These are phyloP conservation scores for Postia placenta DNA, from an alignment of 768 basidiomycete genomes.

Conservation along the genomic window DNA sequence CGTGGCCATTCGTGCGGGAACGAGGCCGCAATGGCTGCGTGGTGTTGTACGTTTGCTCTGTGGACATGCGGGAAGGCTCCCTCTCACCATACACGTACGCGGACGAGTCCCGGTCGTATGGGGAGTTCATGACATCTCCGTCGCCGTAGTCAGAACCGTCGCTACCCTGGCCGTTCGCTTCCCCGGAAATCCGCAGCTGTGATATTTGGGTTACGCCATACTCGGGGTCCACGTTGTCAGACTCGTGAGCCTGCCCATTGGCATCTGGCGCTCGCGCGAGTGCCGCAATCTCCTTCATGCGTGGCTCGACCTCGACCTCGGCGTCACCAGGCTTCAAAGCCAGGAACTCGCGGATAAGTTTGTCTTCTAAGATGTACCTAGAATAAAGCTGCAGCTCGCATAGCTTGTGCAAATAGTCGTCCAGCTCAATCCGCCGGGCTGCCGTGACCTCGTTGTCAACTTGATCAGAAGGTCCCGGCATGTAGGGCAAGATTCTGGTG, in stretches of 20 bases:
- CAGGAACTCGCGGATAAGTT: constrained; percentile 78
- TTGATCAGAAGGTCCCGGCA: constrained; percentile 88
- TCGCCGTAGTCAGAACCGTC: constrained; percentile 54
- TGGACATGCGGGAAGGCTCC: not conserved
- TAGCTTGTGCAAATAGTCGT: constrained; percentile 80
- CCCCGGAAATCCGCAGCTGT: constrained; percentile 40
- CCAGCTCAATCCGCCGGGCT: constrained; percentile 73
- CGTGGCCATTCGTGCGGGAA: constrained; percentile 8
- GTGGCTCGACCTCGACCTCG: constrained; percentile 58
- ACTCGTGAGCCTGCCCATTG: constrained; percentile 5
- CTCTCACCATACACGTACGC: constrained; percentile 9
- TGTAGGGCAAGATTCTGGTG: constrained; percentile 83
- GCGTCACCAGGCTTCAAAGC: constrained; percentile 83
- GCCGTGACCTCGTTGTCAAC: constrained; percentile 84
- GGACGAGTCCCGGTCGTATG: constrained; percentile 12
- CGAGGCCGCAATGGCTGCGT: constrained; percentile 7
- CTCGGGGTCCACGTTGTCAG: constrained; percentile 26
- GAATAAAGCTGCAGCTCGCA: constrained; percentile 68
- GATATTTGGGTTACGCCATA: constrained; percentile 42
- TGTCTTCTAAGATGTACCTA: constrained; percentile 76
- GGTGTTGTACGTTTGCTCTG: not conserved
- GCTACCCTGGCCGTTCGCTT: constrained; percentile 40
- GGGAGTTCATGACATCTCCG: constrained; percentile 9
- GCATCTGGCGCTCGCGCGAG: constrained; percentile 25
- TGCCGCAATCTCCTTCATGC: constrained; percentile 51